Evolutionary conservation across 2,329 filamentous ascomycete species (phyloP), one percentile per base, ranked within the genome.

Genomic region (Colletotrichum sojae): DNA sequence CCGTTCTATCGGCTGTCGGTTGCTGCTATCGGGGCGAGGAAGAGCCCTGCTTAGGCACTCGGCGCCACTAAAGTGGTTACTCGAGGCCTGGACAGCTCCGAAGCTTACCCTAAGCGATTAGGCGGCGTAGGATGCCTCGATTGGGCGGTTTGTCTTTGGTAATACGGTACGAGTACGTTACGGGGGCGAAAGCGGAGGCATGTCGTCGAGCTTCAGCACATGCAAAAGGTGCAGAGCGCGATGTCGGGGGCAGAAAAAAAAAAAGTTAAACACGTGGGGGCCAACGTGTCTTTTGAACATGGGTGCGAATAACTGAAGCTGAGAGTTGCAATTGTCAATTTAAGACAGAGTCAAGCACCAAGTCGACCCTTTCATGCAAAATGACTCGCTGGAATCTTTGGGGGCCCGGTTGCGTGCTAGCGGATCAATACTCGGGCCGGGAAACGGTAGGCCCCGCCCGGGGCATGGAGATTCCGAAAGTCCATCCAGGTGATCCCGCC

Each of bases 231-330:
- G 55, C 39, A 45, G 46, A 60, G 62, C 31, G 45, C 67, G 51
- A 67, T 56, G 18, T 69, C 56, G 63, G 55, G 61, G 40, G 55
- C 16, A 31, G 18, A 51, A 22, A 51, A 22, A 27, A 46, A 55
- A 69, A 69, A 69, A 67, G 67, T 61, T 53, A 55, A 69, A 49
- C n/a, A 54, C 62, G 55, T 69, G 62, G 62, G 66, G 67, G 55
- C 55, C 60, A 54, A 20, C 31, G 65, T 64, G 46, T 53, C 63
- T 56, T 56, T 67, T 52, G 22, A 67, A 63, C 66, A 66, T 66
- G 49, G 49, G 25, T 52, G 5, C 22, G 22, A 25, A 25, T 25
- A 36, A 52, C n/a, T 43, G 40, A 59, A 54, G 54, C 31, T 53
- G 39, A 65, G 54, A 66, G 54, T 60, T 69, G 62, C 51, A 66